These are phyloP conservation scores for Blastobotrys apis DNA, from an alignment of 1,139 yeast genomes.

Conservation along the genomic window DNA sequence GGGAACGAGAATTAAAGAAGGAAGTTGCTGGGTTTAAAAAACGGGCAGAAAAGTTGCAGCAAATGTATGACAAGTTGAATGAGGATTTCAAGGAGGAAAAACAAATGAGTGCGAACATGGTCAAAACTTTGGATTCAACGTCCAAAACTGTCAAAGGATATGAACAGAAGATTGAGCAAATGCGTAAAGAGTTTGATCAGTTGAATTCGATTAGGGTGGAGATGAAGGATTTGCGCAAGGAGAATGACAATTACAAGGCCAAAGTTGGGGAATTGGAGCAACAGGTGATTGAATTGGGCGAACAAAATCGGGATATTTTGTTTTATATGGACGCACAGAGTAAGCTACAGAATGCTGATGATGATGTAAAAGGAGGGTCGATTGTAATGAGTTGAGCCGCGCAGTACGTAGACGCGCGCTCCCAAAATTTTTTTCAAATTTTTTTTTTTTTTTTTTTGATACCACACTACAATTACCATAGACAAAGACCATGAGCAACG, in stretches of 20 bases:
- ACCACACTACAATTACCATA: neutral
- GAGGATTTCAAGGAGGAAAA: slow-evolving; percentile 46
- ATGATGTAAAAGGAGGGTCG: slow-evolving; percentile 66
- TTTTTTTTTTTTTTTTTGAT: slow-evolving; percentile 3
- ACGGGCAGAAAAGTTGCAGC: slow-evolving; percentile 33
- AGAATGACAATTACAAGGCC: too few relatives aligned
- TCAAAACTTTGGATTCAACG: slow-evolving; percentile 8
- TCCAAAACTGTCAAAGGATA: too few relatives aligned
- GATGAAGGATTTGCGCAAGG: too few relatives aligned
- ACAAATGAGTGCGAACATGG: slow-evolving; percentile 46
- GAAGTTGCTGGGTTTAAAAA: slow-evolving; percentile 33
- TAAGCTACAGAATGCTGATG: slow-evolving; percentile 63
- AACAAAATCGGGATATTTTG: slow-evolving; percentile 75
- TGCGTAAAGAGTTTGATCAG: slow-evolving; percentile 54
- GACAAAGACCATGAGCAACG: slow-evolving; percentile 15
- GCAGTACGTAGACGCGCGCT: neutral
- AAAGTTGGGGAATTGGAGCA: slow-evolving; percentile 44
- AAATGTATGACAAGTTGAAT: slow-evolving; percentile 28
- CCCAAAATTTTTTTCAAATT: slow-evolving; percentile 1
- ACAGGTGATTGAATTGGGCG: slow-evolving; percentile 43
- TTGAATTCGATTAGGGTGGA: too few relatives aligned
- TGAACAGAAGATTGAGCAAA: too few relatives aligned
- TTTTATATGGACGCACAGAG: slow-evolving; percentile 71
- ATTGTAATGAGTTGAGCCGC: slow-evolving; percentile 38
- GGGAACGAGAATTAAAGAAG: slow-evolving; percentile 28